phyloP scores from a whole-genome alignment of 73 alveolate species.

The Tetrahymena thermophila region DNA sequence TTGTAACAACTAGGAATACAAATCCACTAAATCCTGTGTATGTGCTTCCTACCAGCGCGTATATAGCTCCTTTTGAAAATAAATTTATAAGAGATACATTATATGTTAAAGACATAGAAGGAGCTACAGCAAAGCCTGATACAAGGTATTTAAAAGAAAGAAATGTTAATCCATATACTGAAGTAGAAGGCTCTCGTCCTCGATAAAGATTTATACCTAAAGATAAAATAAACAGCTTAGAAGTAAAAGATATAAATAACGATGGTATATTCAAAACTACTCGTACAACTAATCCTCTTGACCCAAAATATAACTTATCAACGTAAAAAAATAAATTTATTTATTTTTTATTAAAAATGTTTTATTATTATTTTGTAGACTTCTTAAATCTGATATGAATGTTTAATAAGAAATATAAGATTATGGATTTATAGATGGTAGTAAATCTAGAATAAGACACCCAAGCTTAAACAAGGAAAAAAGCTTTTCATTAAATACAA shows the following conservation, averaged over 20 bases:
- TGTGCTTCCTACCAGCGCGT: background rate
- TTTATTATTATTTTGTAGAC: background rate
- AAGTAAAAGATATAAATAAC: background rate
- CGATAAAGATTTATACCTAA: background rate
- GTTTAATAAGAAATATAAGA: background rate
- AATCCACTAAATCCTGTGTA: constrained; percentile 34
- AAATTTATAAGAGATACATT: background rate
- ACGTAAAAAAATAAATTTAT: background rate
- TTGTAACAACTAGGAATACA: background rate
- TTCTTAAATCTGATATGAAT: background rate
- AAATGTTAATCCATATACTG: background rate
- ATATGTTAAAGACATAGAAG: background rate
- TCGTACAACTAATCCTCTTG: background rate
- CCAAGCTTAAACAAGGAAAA: background rate
- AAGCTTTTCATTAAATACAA: background rate
- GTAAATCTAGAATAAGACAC: background rate
- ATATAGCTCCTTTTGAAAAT: background rate
- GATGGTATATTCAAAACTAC: background rate
- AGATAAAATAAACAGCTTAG: background rate
- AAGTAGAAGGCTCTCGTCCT: background rate
- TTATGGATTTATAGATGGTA: background rate
- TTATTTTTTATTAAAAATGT: background rate
- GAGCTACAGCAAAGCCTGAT: background rate
- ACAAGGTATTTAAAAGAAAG: background rate
- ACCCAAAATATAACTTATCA: background rate